These are phyloP conservation scores for Primulina huaijiensis DNA, from an alignment of 257 asterid species.

Conservation along the genomic window DNA sequence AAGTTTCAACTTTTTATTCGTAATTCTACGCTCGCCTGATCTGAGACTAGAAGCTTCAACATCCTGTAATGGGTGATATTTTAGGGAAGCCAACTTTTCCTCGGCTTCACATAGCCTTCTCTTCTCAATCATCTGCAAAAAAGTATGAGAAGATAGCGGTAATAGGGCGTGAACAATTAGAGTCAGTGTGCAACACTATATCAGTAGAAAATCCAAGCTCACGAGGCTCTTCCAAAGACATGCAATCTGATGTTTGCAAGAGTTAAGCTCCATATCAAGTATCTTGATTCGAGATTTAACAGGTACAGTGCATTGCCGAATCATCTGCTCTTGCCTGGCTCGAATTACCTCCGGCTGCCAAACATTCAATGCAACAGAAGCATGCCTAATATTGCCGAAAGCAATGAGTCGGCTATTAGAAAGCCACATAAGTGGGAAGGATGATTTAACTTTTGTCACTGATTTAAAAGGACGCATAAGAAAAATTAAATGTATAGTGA, in stretches of 20 bases:
- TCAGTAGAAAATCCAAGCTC: slow-evolving; percentile 30
- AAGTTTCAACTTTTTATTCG: slow-evolving; percentile 49
- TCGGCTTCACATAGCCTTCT: slow-evolving; percentile 53
- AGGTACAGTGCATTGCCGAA: slow-evolving; percentile 70
- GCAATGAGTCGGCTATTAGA: neutral
- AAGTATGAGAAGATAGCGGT: slow-evolving; percentile 19
- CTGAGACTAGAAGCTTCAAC: slow-evolving; percentile 23
- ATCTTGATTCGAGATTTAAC: slow-evolving; percentile 54
- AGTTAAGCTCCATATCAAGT: slow-evolving; percentile 85
- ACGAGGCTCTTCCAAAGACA: slow-evolving; percentile 59
- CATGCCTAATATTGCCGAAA: slow-evolving; percentile 48
- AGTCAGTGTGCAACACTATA: neutral
- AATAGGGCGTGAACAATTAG: neutral
- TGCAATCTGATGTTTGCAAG: slow-evolving; percentile 75
- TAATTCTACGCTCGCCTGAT: slow-evolving; percentile 29
- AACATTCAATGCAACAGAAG: slow-evolving; percentile 71
- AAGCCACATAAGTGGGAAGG: neutral
- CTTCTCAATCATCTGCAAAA: slow-evolving; percentile 52
- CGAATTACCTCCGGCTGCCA: slow-evolving; percentile 93
- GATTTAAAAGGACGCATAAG: neutral
- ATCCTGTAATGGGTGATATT: slow-evolving; percentile 73
- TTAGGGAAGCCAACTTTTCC: slow-evolving; percentile 58
- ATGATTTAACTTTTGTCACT: neutral
- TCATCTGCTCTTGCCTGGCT: slow-evolving; percentile 61
- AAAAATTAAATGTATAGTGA: slow-evolving; percentile 4